Evolutionary conservation across 768 basidiomycete species (phyloP), one percentile per base, ranked within the genome.

Genomic region (Mycena olivaceomarginata): DNA sequence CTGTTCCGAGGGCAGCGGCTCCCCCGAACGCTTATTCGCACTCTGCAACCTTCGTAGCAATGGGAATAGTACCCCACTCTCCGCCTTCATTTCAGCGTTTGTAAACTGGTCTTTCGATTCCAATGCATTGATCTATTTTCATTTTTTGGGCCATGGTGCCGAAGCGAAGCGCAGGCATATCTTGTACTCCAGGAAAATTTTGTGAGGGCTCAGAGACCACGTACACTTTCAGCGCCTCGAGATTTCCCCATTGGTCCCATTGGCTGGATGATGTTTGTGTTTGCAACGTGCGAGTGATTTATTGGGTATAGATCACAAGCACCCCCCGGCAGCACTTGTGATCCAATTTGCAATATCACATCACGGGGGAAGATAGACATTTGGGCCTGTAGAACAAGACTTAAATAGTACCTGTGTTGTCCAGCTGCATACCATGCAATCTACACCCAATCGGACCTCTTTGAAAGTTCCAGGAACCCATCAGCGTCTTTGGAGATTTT

Each of bases 381-480:
- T 51, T 67, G 65, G 65, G 65, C 13, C 65, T 67, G 65, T 67
- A 48, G 12, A 67, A 67, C 46, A 51, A 10, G 13, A 67, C 43
- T 67, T 67, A 40, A 67, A 48, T 46, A 67, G 45, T 48, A 51
- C 22, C 31, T 51, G 65, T 41, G 60, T 41, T 12, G 37, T 62
- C 15, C 20, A 62, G 37, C 60, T 62, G 37, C 18, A 39, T 39
- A 31, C 43, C 64, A 45, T 65, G 65, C 65, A 48, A 45, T 48
- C 65, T 67, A 48, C 41, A 65, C 41, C 64, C n/a, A 46, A 65
- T 45, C 43, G 41, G 45, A 45, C 45, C 8, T 65, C 64, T 43
- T 51, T 4, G 9, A 48, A 46, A 48, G 65, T 67, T 67, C 45
- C 13, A 67, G 65, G 46, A 67, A 67, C 45, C 22, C 65, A 43